These are phyloP conservation scores for Diaporthe longicolla DNA, from an alignment of 2,329 filamentous ascomycete species.

Conservation along the genomic window DNA sequence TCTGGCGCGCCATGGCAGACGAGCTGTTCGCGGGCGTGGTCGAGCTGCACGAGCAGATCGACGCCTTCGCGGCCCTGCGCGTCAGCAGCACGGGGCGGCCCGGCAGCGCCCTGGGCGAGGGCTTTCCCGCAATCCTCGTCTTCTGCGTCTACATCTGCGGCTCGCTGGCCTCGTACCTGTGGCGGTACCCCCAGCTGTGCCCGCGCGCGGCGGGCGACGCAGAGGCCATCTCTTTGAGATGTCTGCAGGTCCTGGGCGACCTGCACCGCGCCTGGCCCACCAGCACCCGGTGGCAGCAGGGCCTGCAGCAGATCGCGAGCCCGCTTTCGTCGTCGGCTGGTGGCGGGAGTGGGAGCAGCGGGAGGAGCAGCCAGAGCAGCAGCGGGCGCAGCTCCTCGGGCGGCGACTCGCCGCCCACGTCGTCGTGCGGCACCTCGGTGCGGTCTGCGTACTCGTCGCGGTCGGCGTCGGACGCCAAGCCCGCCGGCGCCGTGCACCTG, in stretches of 20 bases:
- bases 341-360: too few species aligned
- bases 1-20: constrained; percentile 49
- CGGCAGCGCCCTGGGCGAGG: constrained; percentile 45
- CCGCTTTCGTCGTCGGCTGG: constrained; percentile 39
- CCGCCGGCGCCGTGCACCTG: neutral
- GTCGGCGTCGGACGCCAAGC: neutral
- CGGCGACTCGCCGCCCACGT: constrained; percentile 35
- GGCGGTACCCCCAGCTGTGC: constrained; percentile 50
- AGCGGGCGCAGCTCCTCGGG: constrained; percentile 23
- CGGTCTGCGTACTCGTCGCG: constrained; percentile 12
- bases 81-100: constrained; percentile 42
- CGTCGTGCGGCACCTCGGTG: constrained; percentile 34
- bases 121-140: constrained; percentile 54
- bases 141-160: constrained; percentile 59
- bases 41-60: constrained; percentile 54
- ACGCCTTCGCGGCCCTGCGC: constrained; percentile 50
- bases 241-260: constrained; percentile 44
- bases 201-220: constrained; percentile 46
- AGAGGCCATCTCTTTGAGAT: constrained; percentile 46
- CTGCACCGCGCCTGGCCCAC: constrained; percentile 46
- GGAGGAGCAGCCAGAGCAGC: neutral
- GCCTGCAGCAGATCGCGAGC: constrained; percentile 43
- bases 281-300: constrained; percentile 46
- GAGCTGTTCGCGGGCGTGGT: constrained; percentile 55
- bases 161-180: constrained; percentile 52